phyloP scores from a whole-genome alignment of 768 basidiomycete genomes.

The Coprinopsis sp. region DNA sequence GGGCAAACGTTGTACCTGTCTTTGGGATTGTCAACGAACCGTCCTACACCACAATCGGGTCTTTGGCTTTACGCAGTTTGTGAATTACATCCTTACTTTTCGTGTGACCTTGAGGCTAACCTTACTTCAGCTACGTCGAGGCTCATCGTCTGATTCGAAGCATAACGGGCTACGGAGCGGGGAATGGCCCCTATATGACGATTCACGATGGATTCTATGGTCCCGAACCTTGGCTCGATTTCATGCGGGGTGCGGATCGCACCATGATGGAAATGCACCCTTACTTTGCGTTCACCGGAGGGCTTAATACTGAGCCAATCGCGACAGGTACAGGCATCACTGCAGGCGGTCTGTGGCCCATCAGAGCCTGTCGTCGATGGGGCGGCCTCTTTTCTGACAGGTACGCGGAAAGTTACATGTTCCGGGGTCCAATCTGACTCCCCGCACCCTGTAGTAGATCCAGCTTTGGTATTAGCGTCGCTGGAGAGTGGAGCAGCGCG shows the following conservation, averaged over 20 bases:
- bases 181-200: conserved; percentile 55
- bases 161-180: conserved; percentile 70
- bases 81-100: conserved; percentile 32
- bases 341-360: conserved; percentile 44
- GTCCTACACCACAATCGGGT: conserved; percentile 48
- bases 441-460: conserved; percentile 27
- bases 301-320: conserved; percentile 33
- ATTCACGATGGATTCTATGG: conserved; percentile 46
- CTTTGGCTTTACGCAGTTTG: conserved; percentile 54
- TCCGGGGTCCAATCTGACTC: conserved; percentile 1
- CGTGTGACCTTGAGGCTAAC: neutral
- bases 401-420: conserved; percentile 27
- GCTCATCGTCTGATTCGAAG: conserved; percentile 60
- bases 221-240: conserved; percentile 29
- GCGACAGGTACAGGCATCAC: conserved; percentile 32
- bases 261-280: conserved; percentile 37
- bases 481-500: conserved; percentile 77
- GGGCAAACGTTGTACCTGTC: conserved; percentile 55
- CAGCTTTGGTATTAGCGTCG: conserved; percentile 64
- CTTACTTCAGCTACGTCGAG: conserved; percentile 46
- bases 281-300: conserved; percentile 44
- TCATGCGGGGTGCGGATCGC: conserved; percentile 35
- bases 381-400: conserved; percentile 50
- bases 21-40: conserved; percentile 69
- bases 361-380: conserved; percentile 56